Evolutionary conservation across 495 filamentous ascomycete species (phyloP).

Genomic region (Aspergillus ellipticus): DNA sequence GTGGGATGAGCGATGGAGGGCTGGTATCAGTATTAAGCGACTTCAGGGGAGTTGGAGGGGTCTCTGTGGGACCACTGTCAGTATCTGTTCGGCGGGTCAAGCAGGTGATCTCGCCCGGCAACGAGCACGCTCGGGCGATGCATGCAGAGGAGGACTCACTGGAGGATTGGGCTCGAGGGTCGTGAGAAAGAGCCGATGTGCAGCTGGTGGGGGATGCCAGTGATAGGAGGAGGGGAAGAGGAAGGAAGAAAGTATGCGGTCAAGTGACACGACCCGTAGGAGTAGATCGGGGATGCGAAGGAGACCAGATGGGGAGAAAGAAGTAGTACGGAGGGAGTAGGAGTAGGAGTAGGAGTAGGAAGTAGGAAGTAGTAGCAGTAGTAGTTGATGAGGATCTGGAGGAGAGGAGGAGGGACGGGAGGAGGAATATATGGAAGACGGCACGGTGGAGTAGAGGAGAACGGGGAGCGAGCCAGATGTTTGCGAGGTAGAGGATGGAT

Average conservation of each 20-base stretch:
- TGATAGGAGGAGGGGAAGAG: neutral
- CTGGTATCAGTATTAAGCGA: conserved; percentile 29
- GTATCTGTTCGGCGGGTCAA: neutral
- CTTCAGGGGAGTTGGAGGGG: conserved; percentile 2
- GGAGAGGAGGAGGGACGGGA: neutral
- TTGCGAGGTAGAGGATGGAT: neutral
- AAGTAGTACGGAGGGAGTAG: neutral
- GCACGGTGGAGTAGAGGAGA: neutral
- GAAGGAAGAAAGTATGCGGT: neutral
- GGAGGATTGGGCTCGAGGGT: conserved; percentile 4
- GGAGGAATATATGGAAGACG: neutral
- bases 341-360: neutral
- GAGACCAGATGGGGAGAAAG: neutral
- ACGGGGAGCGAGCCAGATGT: neutral
- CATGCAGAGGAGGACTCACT: conserved; percentile 11
- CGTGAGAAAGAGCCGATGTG: neutral
- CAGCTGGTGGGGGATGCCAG: neutral
- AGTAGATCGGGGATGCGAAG: conserved; percentile 1
- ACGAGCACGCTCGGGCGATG: neutral
- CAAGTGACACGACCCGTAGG: neutral
- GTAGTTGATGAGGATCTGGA: neutral
- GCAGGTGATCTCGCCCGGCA: neutral
- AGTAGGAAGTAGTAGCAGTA: neutral
- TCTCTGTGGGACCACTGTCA: conserved; percentile 6
- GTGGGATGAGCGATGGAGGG: conserved; percentile 9